Evolutionary conservation across 108 stramenopile genomes (phyloP), one percentile per base, ranked within the genome.

Genomic region (Skeletonema costatum): DNA sequence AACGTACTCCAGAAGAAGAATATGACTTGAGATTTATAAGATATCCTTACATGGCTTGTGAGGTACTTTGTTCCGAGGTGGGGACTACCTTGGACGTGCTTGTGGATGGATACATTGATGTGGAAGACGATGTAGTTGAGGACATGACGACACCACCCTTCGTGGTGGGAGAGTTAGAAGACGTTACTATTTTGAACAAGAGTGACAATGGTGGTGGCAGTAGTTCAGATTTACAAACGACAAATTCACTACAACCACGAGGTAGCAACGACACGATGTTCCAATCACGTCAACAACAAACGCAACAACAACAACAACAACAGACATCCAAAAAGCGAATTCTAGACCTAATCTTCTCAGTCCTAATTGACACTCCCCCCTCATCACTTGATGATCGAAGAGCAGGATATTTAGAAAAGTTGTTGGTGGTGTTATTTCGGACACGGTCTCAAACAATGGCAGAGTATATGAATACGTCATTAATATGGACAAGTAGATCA

Each of bases 21-120:
- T 76, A 78, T 60, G 87, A 86, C 29, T 46, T 82, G 50, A 61
- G 74, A 41, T 85, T 78, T 73, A 69, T 90, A 46, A 81, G 97
- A 32, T 98, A 86, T 75, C 97, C 98, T 1, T 98, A 97, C 89
- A 95, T 98, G 97, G 92, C 94, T 13, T 98, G 98, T 76, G 98
- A 98, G 80, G 90, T 97, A 29, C 87, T 98, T 60, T 98, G 97
- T 74, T 97, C 94, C 64, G 98, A 98, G 76, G 87, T 97, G 12
- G 74, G 87, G n/a, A 76, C 83, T 9, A 88, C 97, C 14, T 69
- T 98, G 21, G 87, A 92, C 70, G 85, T 85, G 5, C 60, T 98
- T 12, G 89, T 96, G 13, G 86, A 93, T 64, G 92, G 92, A 16
- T 82, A 70, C 32, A 71, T 78, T 25, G 64, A 61, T 2, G 73